Evolutionary conservation across 2,329 filamentous ascomycete species (phyloP), one percentile per base, ranked within the genome.

Genomic region (Coniochaeta prunicola): DNA sequence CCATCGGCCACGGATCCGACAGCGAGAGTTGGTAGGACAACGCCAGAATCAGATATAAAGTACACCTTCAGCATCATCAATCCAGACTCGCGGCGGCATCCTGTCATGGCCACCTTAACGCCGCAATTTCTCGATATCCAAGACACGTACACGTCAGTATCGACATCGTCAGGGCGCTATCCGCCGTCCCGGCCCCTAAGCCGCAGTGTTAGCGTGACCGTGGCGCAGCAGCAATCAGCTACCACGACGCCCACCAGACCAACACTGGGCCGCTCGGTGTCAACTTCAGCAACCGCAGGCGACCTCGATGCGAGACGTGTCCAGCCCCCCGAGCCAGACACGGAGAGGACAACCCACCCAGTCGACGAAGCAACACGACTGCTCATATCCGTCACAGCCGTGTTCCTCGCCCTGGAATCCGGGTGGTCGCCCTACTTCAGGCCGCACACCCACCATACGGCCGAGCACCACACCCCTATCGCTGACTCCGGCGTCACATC

Each of bases 51-150:
- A 3, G 61, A 63, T 21, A 10, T 59, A 3, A 66, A 66, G 17
- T 92, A 87, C 75, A 90, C 85, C 9, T 93, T 93, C 69, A 91
- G 88, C 73, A 84, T 91, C 62, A 86, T 93, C 65, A 84, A 89
- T 64, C 83, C 88, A 0, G 80, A 81, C 53, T 83, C 82, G 9
- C 79, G 88, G 34, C 83, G 87, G 13, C 90, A 93, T 67, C 89
- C 90, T 4, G 83, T 92, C 66, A 81, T 92, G 73, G 90, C 88
- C 0, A 84, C 80, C 2, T 77, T 93, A 50, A 86, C 82, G 3
- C 79, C 80, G 13, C 77, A 79, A 4, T 82, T 80, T 13, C 80
- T 93, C 31, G 85, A 90, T 56, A 82, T 93, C 54, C 82, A 85
- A 60, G 86, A 92, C 63, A 79, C 77, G 2, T 92, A 91, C 69